Evolutionary conservation across 768 basidiomycete genomes (phyloP), one percentile per base, ranked within the genome.

Genomic region (Hypsizygus marmoreus): DNA sequence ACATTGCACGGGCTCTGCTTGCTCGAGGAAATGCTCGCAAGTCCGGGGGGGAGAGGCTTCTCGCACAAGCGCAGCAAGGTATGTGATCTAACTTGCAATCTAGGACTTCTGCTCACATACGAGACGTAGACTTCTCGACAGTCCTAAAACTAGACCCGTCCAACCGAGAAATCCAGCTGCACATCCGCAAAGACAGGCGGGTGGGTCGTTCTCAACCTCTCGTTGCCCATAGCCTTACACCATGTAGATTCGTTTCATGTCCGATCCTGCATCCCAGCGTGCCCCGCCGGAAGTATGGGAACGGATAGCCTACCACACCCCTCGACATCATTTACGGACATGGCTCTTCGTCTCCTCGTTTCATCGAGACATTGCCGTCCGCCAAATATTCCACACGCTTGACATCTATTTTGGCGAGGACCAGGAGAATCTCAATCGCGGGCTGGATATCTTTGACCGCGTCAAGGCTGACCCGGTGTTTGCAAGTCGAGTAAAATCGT

Each of bases 351-450:
- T 86, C 20, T 84, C 83, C 2, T 63, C 76, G 2, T 83, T 82
- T 57, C 80, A 84, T 57, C 71, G 81, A 29, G 77, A 81, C 50
- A 84, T 87, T 30, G 84, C 84, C 17, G 71, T 77, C 12, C 77
- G 81, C 20, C 72, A 75, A 53, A 80, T 86, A 45, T 87, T 86
- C 65, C 82, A 77, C 55, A 84, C 83, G 0, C 62, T 86, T 30
- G 83, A 86, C 59, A 67, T 86, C 28, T 82, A 84, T 59, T 81
- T 87, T 51, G 80, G 82, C 29, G 82, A 84, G 49, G 82, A 84
- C 49, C 70, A 73, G 44, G 81, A 82, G 29, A 77, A 76, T 47
- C 66, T 81, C 24, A 79, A 81, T 43, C 72, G 81, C 6, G 81
- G 81, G 0, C 62, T 86, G 23, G 85, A 86, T 56, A 78, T 87